Conservation (phyloP, 2,329 filamentous ascomycete genomes). For the Colletotrichum nymphaeae region DNA sequence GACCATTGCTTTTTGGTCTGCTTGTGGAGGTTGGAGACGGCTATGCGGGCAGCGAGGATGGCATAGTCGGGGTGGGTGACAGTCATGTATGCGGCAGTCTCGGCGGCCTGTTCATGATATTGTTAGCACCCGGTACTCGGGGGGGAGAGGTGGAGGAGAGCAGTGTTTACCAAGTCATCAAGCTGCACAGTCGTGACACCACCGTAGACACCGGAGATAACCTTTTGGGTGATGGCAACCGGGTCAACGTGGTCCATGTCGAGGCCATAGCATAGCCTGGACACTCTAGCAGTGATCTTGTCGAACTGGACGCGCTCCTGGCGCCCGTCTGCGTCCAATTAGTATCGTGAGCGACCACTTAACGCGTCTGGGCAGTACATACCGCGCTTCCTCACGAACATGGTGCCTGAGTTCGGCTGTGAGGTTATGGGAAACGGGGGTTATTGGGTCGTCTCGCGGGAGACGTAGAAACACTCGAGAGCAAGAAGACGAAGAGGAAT, state of each 20-base stretch:
- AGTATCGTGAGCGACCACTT: background rate
- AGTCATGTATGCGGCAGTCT: conserved; percentile 99
- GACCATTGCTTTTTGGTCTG: conserved; percentile 99
- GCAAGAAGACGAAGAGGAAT: background rate
- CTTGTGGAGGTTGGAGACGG: conserved; percentile 99
- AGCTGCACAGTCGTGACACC: conserved; percentile 97
- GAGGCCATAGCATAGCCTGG: conserved; percentile 95
- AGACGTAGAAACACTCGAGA: background rate
- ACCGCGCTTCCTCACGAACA: conserved; percentile 75
- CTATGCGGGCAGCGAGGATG: conserved; percentile 97
- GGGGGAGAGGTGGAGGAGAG: background rate
- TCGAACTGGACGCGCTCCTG: conserved; percentile 99
- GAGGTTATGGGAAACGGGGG: background rate
- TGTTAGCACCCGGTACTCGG: conserved; percentile 33
- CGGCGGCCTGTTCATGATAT: conserved; percentile 77
- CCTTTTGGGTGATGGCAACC: conserved; percentile 98
- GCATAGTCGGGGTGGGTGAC: conserved; percentile 99
- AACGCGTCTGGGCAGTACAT: conserved; percentile 45
- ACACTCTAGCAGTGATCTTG: conserved; percentile 99
- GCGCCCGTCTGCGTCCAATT: conserved; percentile 80
- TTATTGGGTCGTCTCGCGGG: background rate
- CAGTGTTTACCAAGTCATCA: conserved; percentile 87
- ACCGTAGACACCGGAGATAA: conserved; percentile 99
- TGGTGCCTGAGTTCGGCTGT: conserved; percentile 47
- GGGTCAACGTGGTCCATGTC: conserved; percentile 96